Percentiles rank a stretch among this genome's conserved stretches.
Evolutionary conservation across 225 moss, liverwort and hornwort genomes (phyloP).

Genomic region (Lunularia cruciata): DNA sequence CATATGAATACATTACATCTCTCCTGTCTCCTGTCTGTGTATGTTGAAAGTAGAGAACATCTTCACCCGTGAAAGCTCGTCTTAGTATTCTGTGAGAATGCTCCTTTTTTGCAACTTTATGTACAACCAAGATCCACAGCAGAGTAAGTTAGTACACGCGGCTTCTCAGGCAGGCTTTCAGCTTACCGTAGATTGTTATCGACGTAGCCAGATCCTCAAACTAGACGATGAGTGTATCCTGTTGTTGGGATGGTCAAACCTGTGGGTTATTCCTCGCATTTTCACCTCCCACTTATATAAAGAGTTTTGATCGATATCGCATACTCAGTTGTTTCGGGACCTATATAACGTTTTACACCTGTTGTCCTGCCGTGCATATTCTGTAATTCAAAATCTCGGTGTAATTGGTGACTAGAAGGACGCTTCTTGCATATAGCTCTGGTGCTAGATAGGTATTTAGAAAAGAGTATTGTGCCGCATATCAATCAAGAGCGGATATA

Average conservation of each 20-base stretch:
- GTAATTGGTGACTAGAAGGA: too few relatives aligned
- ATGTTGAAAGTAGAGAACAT: neutral
- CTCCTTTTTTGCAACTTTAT: neutral
- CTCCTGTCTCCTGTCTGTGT: neutral
- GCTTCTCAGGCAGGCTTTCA: neutral
- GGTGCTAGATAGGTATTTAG: too few relatives aligned
- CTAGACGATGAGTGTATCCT: neutral
- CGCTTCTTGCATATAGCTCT: too few relatives aligned
- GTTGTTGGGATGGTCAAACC: neutral
- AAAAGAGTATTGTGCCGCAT: too few relatives aligned
- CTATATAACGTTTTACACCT: too few relatives aligned
- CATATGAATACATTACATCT: neutral
- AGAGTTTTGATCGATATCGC: too few relatives aligned
- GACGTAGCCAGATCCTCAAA: neutral
- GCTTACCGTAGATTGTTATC: neutral
- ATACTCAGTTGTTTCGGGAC: too few relatives aligned
- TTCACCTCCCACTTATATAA: neutral
- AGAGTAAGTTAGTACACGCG: constrained; percentile 9
- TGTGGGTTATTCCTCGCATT: neutral
- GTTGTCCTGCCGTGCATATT: too few relatives aligned
- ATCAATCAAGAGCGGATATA: too few relatives aligned
- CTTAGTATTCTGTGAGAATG: neutral
- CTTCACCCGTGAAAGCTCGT: neutral
- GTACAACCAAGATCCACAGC: too few relatives aligned
- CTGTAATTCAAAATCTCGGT: too few relatives aligned